Conservation (phyloP, 2,329 filamentous ascomycete species). For the Diaporthe caulivora region DNA sequence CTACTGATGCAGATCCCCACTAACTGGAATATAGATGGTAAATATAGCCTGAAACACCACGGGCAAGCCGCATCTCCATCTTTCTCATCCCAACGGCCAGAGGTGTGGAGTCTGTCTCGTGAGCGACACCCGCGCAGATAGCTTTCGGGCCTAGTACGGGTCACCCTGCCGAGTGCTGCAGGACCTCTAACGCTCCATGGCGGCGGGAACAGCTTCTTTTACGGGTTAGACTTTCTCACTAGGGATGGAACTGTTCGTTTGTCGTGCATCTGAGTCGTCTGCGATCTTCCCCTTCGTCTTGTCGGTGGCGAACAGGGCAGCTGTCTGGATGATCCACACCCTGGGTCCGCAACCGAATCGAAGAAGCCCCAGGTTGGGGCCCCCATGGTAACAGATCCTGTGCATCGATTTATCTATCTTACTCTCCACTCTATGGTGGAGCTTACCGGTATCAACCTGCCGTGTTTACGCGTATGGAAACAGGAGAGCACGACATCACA, state of each 20-base stretch:
- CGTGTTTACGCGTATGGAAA: background rate
- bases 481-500: too few species aligned
- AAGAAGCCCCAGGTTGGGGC: background rate
- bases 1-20: too few species aligned
- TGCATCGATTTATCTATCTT: background rate
- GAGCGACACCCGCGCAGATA: background rate
- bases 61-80: background rate
- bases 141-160: background rate
- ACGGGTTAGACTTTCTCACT: background rate
- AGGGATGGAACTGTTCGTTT: background rate
- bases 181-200: slow-evolving; percentile 1
- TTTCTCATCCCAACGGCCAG: background rate
- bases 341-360: background rate
- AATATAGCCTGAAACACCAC: slow-evolving; percentile 2
- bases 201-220: background rate
- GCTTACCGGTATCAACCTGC: background rate
- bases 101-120: slow-evolving; percentile 3
- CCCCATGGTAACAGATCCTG: background rate
- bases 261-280: background rate
- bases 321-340: background rate
- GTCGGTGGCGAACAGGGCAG: too few species aligned
- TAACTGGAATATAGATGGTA: background rate
- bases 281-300: background rate
- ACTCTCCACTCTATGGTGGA: background rate
- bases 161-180: background rate